A percentile compares a stretch with the other conserved stretches of the same genome.
These are phyloP conservation scores for Seminavis robusta DNA, from an alignment of 108 stramenopile genomes.

Conservation along the genomic window DNA sequence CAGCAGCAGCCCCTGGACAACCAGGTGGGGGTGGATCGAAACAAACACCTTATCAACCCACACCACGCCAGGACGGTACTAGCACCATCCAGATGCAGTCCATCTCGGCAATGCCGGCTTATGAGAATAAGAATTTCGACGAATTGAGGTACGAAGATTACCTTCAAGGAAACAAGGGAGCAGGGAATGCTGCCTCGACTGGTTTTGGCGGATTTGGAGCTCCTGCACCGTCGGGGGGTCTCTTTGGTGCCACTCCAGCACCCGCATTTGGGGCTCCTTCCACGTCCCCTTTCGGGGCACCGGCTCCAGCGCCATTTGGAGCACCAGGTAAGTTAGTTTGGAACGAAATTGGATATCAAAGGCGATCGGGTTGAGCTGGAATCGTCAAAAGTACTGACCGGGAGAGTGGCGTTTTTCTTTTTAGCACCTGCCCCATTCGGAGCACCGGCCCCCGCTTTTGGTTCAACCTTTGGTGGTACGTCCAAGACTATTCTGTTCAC, in stretches of 20 bases:
- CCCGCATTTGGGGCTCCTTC: constrained; percentile 24
- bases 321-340: constrained; percentile 19
- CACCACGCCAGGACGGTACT: constrained; percentile 57
- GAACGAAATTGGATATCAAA: constrained; percentile 8
- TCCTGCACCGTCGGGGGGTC: constrained; percentile 47
- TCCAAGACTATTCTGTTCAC: too few relatives aligned
- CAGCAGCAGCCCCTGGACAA: constrained; percentile 12
- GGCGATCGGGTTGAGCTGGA: constrained; percentile 15
- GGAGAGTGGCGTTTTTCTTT: too few relatives aligned
- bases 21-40: constrained; percentile 33
- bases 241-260: constrained; percentile 61
- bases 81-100: constrained; percentile 70
- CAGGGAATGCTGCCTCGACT: too few relatives aligned
- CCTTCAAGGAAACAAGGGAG: constrained; percentile 73
- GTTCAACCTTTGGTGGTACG: too few relatives aligned
- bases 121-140: constrained; percentile 84
- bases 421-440: constrained; percentile 46
- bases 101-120: constrained; percentile 85
- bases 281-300: constrained; percentile 33
- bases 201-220: constrained; percentile 20
- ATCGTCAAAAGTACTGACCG: constrained; percentile 3
- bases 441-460: constrained; percentile 33
- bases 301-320: constrained; percentile 34
- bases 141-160: constrained; percentile 93
- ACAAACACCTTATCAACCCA: constrained; percentile 16